Percentiles rank a stretch among this genome's conserved stretches.
These are phyloP conservation scores for Kokia cookei DNA, from an alignment of 441 rosid species.

Conservation along the genomic window DNA sequence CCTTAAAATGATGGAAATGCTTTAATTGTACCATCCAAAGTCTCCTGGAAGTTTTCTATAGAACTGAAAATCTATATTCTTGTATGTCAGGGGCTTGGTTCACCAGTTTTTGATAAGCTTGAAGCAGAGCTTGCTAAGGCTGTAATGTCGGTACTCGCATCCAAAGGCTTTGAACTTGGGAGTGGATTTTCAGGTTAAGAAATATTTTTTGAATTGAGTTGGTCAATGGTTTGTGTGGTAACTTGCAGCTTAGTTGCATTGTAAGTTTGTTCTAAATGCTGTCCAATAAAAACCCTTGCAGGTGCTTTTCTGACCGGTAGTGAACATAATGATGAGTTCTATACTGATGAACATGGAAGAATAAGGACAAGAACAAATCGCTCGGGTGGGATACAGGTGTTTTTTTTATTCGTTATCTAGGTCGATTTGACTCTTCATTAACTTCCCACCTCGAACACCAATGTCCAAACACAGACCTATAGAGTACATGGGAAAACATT, in stretches of 20 bases:
- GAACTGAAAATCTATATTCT: constrained; percentile 14
- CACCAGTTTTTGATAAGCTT: constrained; percentile 95
- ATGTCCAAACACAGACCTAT: not conserved
- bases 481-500: not conserved
- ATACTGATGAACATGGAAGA: constrained; percentile 51
- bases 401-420: not conserved
- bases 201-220: not conserved
- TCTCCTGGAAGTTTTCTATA: not conserved
- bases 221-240: not conserved
- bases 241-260: not conserved
- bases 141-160: constrained; percentile 87
- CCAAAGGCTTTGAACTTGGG: constrained; percentile 95
- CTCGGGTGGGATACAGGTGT: constrained; percentile 94
- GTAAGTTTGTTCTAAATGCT: not conserved
- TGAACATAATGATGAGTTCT: constrained; percentile 94
- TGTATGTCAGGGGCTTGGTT: constrained; percentile 84
- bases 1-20: constrained; percentile 2
- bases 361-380: constrained; percentile 92
- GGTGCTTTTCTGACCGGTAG: constrained; percentile 89
- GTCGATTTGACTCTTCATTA: not conserved
- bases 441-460: not conserved
- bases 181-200: constrained; percentile 90
- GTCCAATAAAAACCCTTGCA: constrained; percentile 12
- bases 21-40: not conserved
- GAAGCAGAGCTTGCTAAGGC: constrained; percentile 98